A percentile compares a stretch with the other conserved stretches of the same genome.
Conservation (phyloP, 768 basidiomycete genomes). For the Dendrothele bispora region DNA sequence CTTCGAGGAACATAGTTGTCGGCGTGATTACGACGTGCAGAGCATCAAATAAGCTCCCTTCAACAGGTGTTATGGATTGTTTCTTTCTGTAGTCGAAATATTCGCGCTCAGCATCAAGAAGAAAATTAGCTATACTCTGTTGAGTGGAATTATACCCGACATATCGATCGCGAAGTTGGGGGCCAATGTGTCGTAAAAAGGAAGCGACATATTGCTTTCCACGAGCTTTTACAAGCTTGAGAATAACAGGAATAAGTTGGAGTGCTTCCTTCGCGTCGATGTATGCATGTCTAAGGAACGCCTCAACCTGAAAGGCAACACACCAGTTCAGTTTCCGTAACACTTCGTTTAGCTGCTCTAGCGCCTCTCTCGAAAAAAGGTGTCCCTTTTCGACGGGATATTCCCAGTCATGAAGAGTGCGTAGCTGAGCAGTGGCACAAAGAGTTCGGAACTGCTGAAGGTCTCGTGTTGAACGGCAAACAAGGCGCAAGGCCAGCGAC, state of each 20-base stretch:
- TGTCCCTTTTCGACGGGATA: slow-evolving; percentile 38
- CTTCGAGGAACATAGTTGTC: slow-evolving; percentile 45
- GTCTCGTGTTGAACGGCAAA: slow-evolving; percentile 35
- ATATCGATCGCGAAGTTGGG: slow-evolving; percentile 21
- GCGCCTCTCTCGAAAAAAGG: slow-evolving; percentile 40
- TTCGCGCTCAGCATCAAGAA: slow-evolving; percentile 25
- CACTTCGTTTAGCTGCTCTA: slow-evolving; percentile 31
- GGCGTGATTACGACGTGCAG: slow-evolving; percentile 53
- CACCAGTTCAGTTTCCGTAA: slow-evolving; percentile 40
- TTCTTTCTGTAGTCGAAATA: slow-evolving; percentile 19
- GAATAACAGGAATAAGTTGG: neutral
- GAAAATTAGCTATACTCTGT: slow-evolving; percentile 29
- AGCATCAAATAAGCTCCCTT: slow-evolving; percentile 39
- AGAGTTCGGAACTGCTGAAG: slow-evolving; percentile 38
- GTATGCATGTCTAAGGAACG: slow-evolving; percentile 34
- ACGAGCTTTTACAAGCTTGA: neutral
- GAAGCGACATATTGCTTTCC: too few species aligned
- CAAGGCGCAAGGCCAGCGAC: slow-evolving; percentile 54
- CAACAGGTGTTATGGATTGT: slow-evolving; percentile 22
- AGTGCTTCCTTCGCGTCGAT: slow-evolving; percentile 54
- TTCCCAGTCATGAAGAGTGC: slow-evolving; percentile 25
- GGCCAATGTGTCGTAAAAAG: slow-evolving; percentile 41
- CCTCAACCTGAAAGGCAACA: slow-evolving; percentile 61
- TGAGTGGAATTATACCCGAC: slow-evolving; percentile 19
- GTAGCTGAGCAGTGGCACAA: slow-evolving; percentile 36